phyloP scores from a whole-genome alignment of 208 protist genomes.

The Trypanosomatidae sp. region DNA sequence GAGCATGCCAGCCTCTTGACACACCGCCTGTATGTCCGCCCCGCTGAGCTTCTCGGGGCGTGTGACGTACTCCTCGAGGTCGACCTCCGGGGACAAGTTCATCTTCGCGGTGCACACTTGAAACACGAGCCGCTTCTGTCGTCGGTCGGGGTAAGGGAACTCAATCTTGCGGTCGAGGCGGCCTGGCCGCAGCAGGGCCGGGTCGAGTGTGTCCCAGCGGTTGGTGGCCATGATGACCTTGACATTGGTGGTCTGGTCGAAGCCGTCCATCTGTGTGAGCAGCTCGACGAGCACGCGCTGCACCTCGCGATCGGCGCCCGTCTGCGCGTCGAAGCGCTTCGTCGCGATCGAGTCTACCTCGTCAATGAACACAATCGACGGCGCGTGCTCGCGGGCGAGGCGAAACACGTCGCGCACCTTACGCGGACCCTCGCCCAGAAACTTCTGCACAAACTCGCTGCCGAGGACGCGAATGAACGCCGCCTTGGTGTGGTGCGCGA shows the following conservation, averaged over 20 bases:
- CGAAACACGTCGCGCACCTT: slow-evolving; percentile 99
- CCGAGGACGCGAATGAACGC: slow-evolving; percentile 98
- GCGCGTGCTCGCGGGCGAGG: slow-evolving; percentile 97
- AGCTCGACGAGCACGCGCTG: slow-evolving; percentile 99
- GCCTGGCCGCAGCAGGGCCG: slow-evolving; percentile 97
- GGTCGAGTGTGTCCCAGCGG: slow-evolving; percentile 98
- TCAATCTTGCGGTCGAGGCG: slow-evolving; percentile 96
- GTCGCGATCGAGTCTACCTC: slow-evolving; percentile 99
- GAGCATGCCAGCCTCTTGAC: slow-evolving; percentile 98
- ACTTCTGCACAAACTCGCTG: slow-evolving; percentile 99
- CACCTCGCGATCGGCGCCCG: slow-evolving; percentile 98
- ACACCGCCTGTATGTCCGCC: slow-evolving; percentile 99
- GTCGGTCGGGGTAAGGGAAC: slow-evolving; percentile 97
- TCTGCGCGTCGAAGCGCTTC: slow-evolving; percentile 99
- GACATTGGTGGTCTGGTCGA: slow-evolving; percentile 98
- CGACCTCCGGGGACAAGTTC: slow-evolving; percentile 96
- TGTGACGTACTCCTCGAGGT: slow-evolving; percentile 95
- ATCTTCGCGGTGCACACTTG: slow-evolving; percentile 98
- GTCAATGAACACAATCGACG: slow-evolving; percentile 99
- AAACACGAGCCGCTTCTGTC: slow-evolving; percentile 99
- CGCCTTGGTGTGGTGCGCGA: slow-evolving; percentile 98
- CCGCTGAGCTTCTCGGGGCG: slow-evolving; percentile 97
- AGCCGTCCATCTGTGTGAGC: slow-evolving; percentile 99
- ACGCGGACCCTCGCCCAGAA: slow-evolving; percentile 99
- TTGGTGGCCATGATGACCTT: slow-evolving; percentile 99